Evolutionary conservation across 148 eudicot species (phyloP).

Genomic region (Hydrangea macrophylla): DNA sequence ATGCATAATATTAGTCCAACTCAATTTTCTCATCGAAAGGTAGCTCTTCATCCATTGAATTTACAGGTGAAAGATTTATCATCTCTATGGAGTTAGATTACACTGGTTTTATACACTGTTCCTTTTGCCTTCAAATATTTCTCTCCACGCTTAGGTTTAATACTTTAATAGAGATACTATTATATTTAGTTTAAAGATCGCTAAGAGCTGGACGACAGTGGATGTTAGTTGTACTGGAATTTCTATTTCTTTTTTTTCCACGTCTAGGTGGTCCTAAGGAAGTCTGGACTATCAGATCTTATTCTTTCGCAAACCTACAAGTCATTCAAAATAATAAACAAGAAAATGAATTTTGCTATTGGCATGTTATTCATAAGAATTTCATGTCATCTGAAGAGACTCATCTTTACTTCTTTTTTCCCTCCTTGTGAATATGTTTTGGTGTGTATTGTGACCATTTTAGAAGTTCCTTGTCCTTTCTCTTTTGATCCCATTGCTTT

Average conservation of each 20-base stretch:
- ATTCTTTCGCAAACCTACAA: too few relatives aligned
- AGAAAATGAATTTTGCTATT: neutral
- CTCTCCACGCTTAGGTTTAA: neutral
- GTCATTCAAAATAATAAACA: neutral
- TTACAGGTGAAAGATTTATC: too few relatives aligned
- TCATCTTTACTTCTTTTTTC: neutral
- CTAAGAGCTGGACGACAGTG: neutral
- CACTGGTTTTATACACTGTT: conserved; percentile 3
- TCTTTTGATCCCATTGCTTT: neutral
- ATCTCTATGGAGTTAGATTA: too few relatives aligned
- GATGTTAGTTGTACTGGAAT: neutral
- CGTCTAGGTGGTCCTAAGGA: neutral
- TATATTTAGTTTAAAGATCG: neutral
- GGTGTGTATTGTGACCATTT: neutral
- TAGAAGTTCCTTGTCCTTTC: neutral
- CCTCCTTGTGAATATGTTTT: neutral
- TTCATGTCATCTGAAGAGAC: neutral
- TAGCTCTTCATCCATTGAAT: too few relatives aligned
- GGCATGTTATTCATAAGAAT: neutral
- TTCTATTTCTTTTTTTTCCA: neutral
- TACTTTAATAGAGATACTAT: neutral
- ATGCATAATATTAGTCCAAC: too few relatives aligned
- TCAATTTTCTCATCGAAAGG: too few relatives aligned
- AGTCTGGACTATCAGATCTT: neutral
- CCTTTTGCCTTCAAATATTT: neutral